Conservation (phyloP, 1,139 yeast species). For the Eremothecium sinecaudum region DNA sequence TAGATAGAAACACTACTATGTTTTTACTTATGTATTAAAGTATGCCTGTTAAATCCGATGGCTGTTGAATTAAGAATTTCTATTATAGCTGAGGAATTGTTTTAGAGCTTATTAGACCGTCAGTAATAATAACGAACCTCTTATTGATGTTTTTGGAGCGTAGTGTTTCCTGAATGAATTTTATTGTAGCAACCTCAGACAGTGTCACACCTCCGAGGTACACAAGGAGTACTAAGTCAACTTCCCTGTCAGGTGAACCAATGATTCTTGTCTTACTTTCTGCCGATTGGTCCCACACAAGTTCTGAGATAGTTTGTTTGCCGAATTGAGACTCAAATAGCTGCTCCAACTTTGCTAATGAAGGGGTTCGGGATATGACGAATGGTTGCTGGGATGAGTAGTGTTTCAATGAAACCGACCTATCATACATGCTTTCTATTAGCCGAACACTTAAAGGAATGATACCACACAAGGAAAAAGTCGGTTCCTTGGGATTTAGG, state of each 20-base stretch:
- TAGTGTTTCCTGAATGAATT: slow-evolving; percentile 18
- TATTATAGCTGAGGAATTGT: background rate
- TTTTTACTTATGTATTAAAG: no score
- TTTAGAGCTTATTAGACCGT: slow-evolving; percentile 17
- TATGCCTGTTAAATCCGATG: no score
- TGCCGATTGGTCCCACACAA: slow-evolving; percentile 20
- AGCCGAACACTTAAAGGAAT: slow-evolving; percentile 27
- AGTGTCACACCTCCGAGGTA: slow-evolving; percentile 29
- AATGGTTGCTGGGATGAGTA: slow-evolving; percentile 28
- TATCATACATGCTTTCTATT: slow-evolving; percentile 25
- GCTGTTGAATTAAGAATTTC: no score
- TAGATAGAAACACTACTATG: no score
- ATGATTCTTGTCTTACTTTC: slow-evolving; percentile 14
- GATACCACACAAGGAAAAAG: slow-evolving; percentile 31
- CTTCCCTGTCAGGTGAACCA: slow-evolving; percentile 7
- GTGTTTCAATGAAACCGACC: slow-evolving; percentile 20
- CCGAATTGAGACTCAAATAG: slow-evolving; percentile 23
- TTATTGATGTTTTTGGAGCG: slow-evolving; percentile 21
- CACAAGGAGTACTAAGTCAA: slow-evolving; percentile 22
- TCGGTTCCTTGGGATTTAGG: slow-evolving; percentile 19
- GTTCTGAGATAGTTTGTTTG: slow-evolving; percentile 11
- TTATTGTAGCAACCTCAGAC: slow-evolving; percentile 29
- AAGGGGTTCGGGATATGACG: slow-evolving; percentile 24
- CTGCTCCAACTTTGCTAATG: slow-evolving; percentile 17
- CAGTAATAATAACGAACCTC: slow-evolving; percentile 24